A percentile compares a stretch with the other conserved stretches of the same genome.
Evolutionary conservation across 2,329 filamentous ascomycete genomes (phyloP).

Genomic region (Sporothrix brunneoviolacea): DNA sequence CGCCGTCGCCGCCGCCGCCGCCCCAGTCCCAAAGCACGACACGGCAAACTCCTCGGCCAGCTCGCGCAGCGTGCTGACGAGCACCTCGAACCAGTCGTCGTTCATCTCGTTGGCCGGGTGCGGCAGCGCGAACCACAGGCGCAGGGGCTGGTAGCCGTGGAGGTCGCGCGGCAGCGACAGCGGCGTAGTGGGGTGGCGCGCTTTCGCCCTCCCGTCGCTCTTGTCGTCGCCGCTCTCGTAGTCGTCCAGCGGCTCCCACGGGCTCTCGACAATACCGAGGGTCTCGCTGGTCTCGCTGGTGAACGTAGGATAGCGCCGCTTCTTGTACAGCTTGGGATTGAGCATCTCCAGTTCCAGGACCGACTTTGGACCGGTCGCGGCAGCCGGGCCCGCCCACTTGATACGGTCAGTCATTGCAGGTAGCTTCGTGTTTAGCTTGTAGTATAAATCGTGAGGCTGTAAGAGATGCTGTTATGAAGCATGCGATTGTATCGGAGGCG

Average conservation of each 20-base stretch:
- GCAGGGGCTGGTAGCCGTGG: slow-evolving; percentile 18
- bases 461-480: no score
- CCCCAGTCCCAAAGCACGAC: slow-evolving; percentile 26
- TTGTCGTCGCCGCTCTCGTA: background rate
- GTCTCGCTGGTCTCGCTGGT: background rate
- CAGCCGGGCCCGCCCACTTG: no score
- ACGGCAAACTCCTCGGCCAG: slow-evolving; percentile 21
- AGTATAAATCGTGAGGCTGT: no score
- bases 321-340: slow-evolving; percentile 6
- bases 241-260: slow-evolving; percentile 13
- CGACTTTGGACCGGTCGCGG: no score
- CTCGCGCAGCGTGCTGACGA: slow-evolving; percentile 25
- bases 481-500: no score
- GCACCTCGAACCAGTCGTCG: slow-evolving; percentile 23
- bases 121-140: slow-evolving; percentile 17
- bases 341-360: slow-evolving; percentile 11
- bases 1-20: background rate
- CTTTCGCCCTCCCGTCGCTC: no score
- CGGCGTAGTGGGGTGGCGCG: background rate
- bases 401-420: no score
- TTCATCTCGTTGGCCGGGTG: slow-evolving; percentile 18
- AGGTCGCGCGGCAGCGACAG: slow-evolving; percentile 11
- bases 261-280: slow-evolving; percentile 15
- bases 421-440: no score
- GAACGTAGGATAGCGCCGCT: background rate